Conservation (phyloP, 306 rosid species). For the Benincasa hispida region DNA sequence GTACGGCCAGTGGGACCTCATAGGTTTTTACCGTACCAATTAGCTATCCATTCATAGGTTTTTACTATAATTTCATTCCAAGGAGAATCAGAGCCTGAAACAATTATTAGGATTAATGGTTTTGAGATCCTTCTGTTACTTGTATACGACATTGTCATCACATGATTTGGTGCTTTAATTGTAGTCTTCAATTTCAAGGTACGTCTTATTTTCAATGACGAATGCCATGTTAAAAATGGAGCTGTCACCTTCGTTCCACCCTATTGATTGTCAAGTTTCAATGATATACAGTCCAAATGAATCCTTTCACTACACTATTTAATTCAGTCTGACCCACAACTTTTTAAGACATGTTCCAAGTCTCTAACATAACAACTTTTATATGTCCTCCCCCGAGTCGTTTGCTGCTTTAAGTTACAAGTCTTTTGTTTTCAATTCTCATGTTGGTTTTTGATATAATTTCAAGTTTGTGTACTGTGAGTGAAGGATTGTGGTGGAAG, state of each 20-base stretch:
- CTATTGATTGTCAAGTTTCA: background rate
- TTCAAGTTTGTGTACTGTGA: background rate
- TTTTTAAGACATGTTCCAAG: background rate
- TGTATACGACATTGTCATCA: background rate
- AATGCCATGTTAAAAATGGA: background rate
- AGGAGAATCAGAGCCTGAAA: background rate
- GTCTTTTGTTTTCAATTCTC: background rate
- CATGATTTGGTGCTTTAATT: background rate
- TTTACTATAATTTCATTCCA: background rate
- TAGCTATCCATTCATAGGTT: no score
- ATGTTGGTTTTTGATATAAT: background rate
- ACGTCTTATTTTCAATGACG: background rate
- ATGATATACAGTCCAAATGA: background rate
- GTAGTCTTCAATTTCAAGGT: background rate
- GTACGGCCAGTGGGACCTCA: background rate
- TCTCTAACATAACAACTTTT: background rate
- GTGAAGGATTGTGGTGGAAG: background rate
- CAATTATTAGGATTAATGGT: background rate
- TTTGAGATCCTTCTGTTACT: background rate
- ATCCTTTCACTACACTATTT: background rate
- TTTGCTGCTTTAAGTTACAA: background rate
- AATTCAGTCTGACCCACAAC: conserved; percentile 3
- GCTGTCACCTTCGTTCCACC: conserved; percentile 2
- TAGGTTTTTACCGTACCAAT: background rate
- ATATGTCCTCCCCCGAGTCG: background rate